phyloP scores from a whole-genome alignment of 192 early-diverging fungal species.

The Entrophospora sp. region DNA sequence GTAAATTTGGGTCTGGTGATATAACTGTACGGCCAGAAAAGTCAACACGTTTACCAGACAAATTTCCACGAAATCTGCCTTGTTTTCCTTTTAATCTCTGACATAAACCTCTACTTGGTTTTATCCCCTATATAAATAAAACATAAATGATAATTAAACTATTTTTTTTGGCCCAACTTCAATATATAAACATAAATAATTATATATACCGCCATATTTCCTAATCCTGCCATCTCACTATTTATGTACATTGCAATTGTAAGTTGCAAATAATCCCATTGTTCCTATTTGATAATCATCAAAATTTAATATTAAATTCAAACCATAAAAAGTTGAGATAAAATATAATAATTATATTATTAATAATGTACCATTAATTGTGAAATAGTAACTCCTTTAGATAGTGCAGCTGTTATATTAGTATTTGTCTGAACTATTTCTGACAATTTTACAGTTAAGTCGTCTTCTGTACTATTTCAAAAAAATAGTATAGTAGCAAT shows the following conservation, averaged over 20 bases:
- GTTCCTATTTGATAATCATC: constrained; percentile 73
- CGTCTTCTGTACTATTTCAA: constrained; percentile 90
- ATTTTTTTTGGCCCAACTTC: too few relatives aligned
- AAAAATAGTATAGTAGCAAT: too few relatives aligned
- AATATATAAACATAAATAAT: neutral
- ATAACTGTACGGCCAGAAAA: constrained; percentile 98
- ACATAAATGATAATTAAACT: neutral
- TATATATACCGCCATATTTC: constrained; percentile 34
- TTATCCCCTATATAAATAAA: constrained; percentile 28
- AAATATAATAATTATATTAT: neutral
- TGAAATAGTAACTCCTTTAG: constrained; percentile 53
- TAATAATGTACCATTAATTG: constrained; percentile 49
- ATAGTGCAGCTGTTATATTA: constrained; percentile 56
- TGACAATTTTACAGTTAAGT: constrained; percentile 88
- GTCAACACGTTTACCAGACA: constrained; percentile 98
- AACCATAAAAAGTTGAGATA: too few relatives aligned
- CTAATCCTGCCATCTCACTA: constrained; percentile 87
- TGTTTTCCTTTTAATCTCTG: constrained; percentile 98
- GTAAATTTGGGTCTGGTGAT: constrained; percentile 96
- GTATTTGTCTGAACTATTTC: constrained; percentile 91
- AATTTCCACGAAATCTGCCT: constrained; percentile 96
- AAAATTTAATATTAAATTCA: too few relatives aligned
- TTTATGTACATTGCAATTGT: constrained; percentile 96
- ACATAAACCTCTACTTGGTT: constrained; percentile 77
- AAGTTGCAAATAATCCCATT: constrained; percentile 94